phyloP scores from a whole-genome alignment of 129 eudicot species.

The Silybum marianum region DNA sequence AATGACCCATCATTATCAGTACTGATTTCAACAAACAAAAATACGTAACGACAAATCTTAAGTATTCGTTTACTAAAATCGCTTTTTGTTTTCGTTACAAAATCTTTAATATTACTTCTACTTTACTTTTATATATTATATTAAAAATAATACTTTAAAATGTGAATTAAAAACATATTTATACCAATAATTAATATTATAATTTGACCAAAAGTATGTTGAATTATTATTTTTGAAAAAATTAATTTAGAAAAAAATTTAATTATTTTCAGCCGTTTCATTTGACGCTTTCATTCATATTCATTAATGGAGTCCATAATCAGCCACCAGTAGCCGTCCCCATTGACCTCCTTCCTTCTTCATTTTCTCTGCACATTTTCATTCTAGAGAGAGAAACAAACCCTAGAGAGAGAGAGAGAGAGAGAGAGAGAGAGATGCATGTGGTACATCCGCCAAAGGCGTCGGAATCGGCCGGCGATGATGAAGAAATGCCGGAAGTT shows the following conservation, averaged over 20 bases:
- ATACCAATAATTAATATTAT: neutral
- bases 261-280: constrained; percentile 30
- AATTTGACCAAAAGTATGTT: constrained; percentile 1
- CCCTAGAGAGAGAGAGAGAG: constrained; percentile 24
- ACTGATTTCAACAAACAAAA: neutral
- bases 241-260: neutral
- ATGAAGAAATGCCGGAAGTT: constrained; percentile 34
- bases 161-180: neutral
- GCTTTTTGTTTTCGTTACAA: neutral
- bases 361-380: neutral
- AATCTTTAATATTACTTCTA: too few species aligned
- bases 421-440: constrained; percentile 34
- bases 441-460: constrained; percentile 51
- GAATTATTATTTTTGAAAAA: neutral
- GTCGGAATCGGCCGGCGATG: constrained; percentile 32
- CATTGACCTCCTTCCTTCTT: constrained; percentile 27
- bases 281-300: constrained; percentile 23
- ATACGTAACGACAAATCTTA: neutral
- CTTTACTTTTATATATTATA: too few species aligned
- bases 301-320: constrained; percentile 32
- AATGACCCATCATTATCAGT: neutral
- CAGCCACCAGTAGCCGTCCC: constrained; percentile 28
- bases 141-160: neutral
- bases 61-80: neutral
- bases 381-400: constrained; percentile 20